These are phyloP conservation scores for Leucosporidium scottii DNA, from an alignment of 768 basidiomycete genomes.

Conservation along the genomic window DNA sequence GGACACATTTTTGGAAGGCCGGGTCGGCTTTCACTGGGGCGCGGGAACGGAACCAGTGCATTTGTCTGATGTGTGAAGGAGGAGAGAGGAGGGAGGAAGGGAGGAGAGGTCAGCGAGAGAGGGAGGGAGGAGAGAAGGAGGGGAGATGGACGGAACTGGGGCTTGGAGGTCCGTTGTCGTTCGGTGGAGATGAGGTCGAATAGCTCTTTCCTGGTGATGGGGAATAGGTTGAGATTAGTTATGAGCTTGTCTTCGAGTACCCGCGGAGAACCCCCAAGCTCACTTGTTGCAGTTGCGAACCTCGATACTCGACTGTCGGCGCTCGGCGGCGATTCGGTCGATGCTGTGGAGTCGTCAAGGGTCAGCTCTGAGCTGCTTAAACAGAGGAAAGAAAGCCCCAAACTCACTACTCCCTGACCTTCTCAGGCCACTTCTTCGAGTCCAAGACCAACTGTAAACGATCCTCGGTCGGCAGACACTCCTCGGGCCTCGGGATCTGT, in stretches of 20 bases:
- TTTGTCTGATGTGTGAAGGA: no score
- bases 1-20: slow-evolving; percentile 33
- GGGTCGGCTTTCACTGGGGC: slow-evolving; percentile 26
- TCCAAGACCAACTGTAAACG: slow-evolving; percentile 26
- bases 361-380: accelerated
- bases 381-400: background rate
- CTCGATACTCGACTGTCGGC: slow-evolving; percentile 34
- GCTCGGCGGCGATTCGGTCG: slow-evolving; percentile 31
- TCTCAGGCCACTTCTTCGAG: slow-evolving; percentile 19
- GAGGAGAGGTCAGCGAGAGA: background rate
- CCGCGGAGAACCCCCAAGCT: no score
- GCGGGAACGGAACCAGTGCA: slow-evolving; percentile 28
- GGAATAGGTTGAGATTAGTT: no score
- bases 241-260: no score
- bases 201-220: background rate
- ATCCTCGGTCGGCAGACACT: slow-evolving; percentile 34
- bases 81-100: no score
- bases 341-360: slow-evolving; percentile 1
- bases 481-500: slow-evolving; percentile 28
- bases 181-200: slow-evolving; percentile 11
- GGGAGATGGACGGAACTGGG: slow-evolving; percentile 23
- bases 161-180: background rate
- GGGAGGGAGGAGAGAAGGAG: background rate
- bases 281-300: slow-evolving; percentile 31
- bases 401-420: slow-evolving; percentile 32